These are phyloP conservation scores for Ceratopteris richardii DNA, from an alignment of 75 land plant genomes.

Conservation along the genomic window DNA sequence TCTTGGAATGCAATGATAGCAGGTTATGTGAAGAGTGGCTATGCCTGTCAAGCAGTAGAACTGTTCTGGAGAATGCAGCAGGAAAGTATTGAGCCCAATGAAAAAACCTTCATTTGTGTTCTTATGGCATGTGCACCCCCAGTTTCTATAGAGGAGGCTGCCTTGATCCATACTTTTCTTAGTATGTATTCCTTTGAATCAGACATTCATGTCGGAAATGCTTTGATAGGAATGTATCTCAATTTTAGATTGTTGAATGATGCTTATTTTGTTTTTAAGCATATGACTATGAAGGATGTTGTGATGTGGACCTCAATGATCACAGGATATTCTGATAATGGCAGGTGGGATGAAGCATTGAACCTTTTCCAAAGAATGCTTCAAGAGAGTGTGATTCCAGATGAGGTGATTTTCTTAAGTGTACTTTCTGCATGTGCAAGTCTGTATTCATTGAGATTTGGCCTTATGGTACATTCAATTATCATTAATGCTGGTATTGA, in stretches of 20 bases:
- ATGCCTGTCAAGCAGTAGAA: slow-evolving; percentile 3
- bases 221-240: background rate
- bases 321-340: slow-evolving; percentile 1
- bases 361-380: background rate
- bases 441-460: background rate
- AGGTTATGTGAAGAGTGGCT: slow-evolving; percentile 10
- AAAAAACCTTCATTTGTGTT: slow-evolving; percentile 15
- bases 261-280: background rate
- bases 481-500: no score
- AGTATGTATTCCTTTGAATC: no score
- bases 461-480: background rate
- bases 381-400: slow-evolving; percentile 1
- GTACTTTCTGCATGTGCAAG: slow-evolving; percentile 6
- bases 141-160: no score
- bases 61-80: slow-evolving; percentile 15
- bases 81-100: slow-evolving; percentile 17
- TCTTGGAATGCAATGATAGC: slow-evolving; percentile 33
- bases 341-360: slow-evolving; percentile 3
- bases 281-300: background rate
- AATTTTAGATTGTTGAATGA: no score
- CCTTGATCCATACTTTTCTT: no score
- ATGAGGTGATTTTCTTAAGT: slow-evolving; percentile 3
- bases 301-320: slow-evolving; percentile 6
- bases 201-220: background rate
- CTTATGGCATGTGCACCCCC: no score